A percentile compares a stretch with the other conserved stretches of the same genome.
Evolutionary conservation across 306 rosid species (phyloP).

Genomic region (Vigna nakashimae): DNA sequence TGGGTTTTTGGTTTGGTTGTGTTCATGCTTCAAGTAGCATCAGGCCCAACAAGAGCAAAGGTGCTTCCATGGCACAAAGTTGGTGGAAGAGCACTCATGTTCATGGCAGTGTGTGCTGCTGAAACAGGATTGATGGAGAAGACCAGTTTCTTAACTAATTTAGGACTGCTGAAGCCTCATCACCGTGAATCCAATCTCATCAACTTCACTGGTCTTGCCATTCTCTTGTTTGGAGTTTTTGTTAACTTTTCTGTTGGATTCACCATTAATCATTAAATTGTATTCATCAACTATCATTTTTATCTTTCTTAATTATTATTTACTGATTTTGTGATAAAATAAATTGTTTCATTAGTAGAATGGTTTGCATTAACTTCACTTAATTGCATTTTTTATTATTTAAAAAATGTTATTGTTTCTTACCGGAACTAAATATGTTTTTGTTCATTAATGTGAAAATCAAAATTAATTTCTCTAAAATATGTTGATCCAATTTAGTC

Average conservation of each 20-base stretch:
- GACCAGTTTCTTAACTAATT: constrained; percentile 30
- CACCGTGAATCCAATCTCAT: constrained; percentile 50
- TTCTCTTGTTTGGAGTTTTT: constrained; percentile 81
- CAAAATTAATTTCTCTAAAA: no score
- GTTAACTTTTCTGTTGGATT: constrained; percentile 60
- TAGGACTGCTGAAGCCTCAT: not conserved
- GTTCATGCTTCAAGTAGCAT: constrained; percentile 58
- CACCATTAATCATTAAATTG: not conserved
- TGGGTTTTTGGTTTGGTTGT: constrained; percentile 70
- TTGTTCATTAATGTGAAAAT: no score
- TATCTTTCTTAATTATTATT: no score
- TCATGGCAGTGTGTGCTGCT: constrained; percentile 79
- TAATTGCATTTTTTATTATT: no score
- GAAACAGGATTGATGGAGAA: constrained; percentile 84
- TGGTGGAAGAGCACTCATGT: constrained; percentile 64
- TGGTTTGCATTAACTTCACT: no score
- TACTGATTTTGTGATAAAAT: no score
- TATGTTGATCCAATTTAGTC: no score
- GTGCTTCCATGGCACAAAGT: constrained; percentile 68
- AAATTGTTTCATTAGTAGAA: no score
- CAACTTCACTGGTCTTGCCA: constrained; percentile 66
- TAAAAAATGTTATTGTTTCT: no score
- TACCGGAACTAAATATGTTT: no score
- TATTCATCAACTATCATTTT: no score
- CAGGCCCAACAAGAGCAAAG: not conserved